These are phyloP conservation scores for Stephania japonica DNA, from an alignment of 164 flowering plant genomes.

Conservation along the genomic window DNA sequence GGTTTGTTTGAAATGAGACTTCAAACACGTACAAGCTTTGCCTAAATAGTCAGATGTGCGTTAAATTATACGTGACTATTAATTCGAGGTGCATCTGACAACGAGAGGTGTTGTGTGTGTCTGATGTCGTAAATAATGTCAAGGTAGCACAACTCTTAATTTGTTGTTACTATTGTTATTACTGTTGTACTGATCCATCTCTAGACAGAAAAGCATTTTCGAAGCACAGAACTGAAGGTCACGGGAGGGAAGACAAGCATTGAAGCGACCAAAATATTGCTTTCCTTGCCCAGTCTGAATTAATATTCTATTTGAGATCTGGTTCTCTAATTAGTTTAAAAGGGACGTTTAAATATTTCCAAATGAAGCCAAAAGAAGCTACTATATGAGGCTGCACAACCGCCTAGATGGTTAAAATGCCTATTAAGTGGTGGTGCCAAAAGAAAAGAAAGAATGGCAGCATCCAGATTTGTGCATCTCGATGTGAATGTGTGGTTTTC, in stretches of 20 bases:
- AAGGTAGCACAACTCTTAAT: neutral
- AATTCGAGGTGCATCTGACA: no score
- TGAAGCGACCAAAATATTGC: neutral
- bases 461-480: no score
- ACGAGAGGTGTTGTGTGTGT: no score
- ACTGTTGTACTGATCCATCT: neutral
- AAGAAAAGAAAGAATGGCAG: no score
- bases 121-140: no score
- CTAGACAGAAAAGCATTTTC: neutral
- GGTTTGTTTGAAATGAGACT: neutral
- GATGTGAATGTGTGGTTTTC: no score
- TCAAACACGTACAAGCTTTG: neutral
- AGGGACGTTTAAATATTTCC: neutral
- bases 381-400: neutral
- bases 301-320: neutral
- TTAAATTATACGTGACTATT: no score
- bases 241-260: neutral
- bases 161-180: neutral
- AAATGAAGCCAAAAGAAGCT: neutral
- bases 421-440: neutral
- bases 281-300: neutral
- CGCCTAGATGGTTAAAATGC: neutral
- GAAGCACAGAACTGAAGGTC: neutral
- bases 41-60: no score
- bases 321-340: neutral